phyloP scores from a whole-genome alignment of 1,139 yeast species.

The Sugiyamaella pinicola region DNA sequence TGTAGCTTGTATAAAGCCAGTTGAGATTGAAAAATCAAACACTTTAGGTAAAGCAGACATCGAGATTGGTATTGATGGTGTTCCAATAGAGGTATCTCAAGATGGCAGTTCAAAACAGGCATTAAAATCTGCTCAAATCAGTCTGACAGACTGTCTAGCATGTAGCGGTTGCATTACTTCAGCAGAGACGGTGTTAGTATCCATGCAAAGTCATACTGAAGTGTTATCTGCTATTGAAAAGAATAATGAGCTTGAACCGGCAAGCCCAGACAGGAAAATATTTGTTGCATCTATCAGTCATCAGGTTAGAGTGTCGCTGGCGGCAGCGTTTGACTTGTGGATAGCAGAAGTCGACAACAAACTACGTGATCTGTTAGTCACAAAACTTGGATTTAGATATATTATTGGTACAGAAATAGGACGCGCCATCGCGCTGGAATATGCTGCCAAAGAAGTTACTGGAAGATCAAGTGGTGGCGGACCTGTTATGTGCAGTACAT shows the following conservation, averaged over 20 bases:
- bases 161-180: slow-evolving; percentile 98
- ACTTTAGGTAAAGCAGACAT: slow-evolving; percentile 55
- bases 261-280: slow-evolving; percentile 32
- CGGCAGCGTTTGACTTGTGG: slow-evolving; percentile 61
- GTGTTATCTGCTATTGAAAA: slow-evolving; percentile 59
- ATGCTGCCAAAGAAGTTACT: slow-evolving; percentile 57
- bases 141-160: slow-evolving; percentile 90
- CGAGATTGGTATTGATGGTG: slow-evolving; percentile 66
- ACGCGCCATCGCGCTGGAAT: slow-evolving; percentile 66
- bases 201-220: slow-evolving; percentile 86
- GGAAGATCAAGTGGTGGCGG: slow-evolving; percentile 21
- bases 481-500: slow-evolving; percentile 65
- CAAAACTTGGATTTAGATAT: slow-evolving; percentile 66
- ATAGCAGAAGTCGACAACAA: slow-evolving; percentile 63
- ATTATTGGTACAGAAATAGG: slow-evolving; percentile 88
- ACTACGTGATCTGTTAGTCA: slow-evolving; percentile 58
- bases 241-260: slow-evolving; percentile 33
- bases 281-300: slow-evolving; percentile 84
- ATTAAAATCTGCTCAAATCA: slow-evolving; percentile 81
- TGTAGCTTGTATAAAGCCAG: slow-evolving; percentile 91
- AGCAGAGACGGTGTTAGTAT: slow-evolving; percentile 89
- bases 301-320: slow-evolving; percentile 81
- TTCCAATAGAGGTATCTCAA: slow-evolving; percentile 67
- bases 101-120: slow-evolving; percentile 54
- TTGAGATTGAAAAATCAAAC: slow-evolving; percentile 48